Percentiles rank a stretch among this genome's conserved stretches.
These are phyloP conservation scores for Colletotrichum sojae DNA, from an alignment of 2,329 filamentous ascomycete genomes.

Conservation along the genomic window DNA sequence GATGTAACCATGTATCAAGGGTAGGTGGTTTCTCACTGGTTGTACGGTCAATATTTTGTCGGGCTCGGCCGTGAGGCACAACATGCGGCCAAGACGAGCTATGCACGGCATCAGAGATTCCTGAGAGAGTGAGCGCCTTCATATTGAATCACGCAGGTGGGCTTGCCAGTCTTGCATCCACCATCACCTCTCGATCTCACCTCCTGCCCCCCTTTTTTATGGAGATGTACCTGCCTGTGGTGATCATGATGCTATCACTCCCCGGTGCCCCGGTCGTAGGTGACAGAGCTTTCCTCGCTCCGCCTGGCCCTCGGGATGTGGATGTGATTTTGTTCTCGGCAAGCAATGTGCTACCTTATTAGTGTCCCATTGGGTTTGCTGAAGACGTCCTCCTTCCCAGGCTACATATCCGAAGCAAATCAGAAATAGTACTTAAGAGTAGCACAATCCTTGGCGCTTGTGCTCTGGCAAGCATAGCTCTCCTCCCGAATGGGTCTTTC, in stretches of 20 bases:
- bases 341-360: not conserved
- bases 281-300: not conserved
- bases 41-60: conserved; percentile 5
- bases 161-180: conserved; percentile 23
- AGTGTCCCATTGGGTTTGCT: conserved; percentile 7
- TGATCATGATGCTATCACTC: conserved; percentile 30
- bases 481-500: conserved; percentile 19
- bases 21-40: conserved; percentile 5
- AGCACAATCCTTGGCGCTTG: conserved; percentile 11
- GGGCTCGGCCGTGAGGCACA: conserved; percentile 23
- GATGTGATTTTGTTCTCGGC: conserved; percentile 26
- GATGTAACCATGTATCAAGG: conserved; percentile 25
- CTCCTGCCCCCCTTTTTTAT: conserved; percentile 14
- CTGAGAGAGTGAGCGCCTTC: conserved; percentile 21
- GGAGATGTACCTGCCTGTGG: conserved; percentile 1
- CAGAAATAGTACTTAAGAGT: conserved; percentile 12
- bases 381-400: conserved; percentile 22
- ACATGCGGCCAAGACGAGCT: conserved; percentile 33
- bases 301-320: conserved; percentile 13
- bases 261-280: not conserved
- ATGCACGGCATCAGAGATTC: conserved; percentile 24
- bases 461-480: conserved; percentile 24
- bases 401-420: not conserved
- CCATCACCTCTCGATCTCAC: conserved; percentile 10
- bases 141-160: conserved; percentile 23